A percentile compares a stretch with the other conserved stretches of the same genome.
phyloP scores from a whole-genome alignment of 2,329 filamentous ascomycete species.

The Cercospora sp. region DNA sequence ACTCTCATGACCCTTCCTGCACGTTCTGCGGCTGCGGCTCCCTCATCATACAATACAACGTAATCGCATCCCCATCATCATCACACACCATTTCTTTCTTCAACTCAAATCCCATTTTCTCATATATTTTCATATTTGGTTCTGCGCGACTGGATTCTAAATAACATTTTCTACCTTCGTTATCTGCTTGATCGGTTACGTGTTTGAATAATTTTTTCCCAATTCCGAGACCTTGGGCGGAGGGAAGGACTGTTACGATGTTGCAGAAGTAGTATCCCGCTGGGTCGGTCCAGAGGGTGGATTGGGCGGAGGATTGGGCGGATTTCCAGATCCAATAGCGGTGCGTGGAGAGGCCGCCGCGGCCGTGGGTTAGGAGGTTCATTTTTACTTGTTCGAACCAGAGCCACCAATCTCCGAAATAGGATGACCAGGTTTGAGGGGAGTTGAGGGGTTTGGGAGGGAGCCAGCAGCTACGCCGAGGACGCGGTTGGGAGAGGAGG shows the following conservation, averaged over 20 bases:
- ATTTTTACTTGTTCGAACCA: not conserved
- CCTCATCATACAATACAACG: conserved; percentile 50
- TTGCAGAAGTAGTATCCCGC: not conserved
- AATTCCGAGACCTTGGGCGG: not conserved
- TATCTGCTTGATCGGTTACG: not conserved
- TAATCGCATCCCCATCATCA: conserved; percentile 48
- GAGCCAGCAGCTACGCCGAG: not conserved
- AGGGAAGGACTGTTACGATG: not conserved
- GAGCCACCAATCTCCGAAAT: not conserved
- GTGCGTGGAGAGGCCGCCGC: too few species aligned
- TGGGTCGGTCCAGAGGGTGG: not conserved
- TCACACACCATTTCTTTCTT: conserved; percentile 62
- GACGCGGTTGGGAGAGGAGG: not conserved
- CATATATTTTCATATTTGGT: not conserved
- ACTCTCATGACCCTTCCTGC: not conserved
- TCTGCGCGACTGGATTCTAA: not conserved
- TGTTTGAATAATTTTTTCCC: not conserved
- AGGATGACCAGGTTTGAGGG: not conserved
- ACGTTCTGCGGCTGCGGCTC: conserved; percentile 34
- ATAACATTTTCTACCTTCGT: not conserved
- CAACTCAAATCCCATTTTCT: conserved; percentile 63
- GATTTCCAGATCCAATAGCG: not conserved
- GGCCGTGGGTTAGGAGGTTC: not conserved
- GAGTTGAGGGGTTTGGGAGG: not conserved
- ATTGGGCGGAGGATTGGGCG: not conserved